Base-by-base conservation (phyloP, 192 early-diverging fungal species). In the Funneliformis mosseae region DNA sequence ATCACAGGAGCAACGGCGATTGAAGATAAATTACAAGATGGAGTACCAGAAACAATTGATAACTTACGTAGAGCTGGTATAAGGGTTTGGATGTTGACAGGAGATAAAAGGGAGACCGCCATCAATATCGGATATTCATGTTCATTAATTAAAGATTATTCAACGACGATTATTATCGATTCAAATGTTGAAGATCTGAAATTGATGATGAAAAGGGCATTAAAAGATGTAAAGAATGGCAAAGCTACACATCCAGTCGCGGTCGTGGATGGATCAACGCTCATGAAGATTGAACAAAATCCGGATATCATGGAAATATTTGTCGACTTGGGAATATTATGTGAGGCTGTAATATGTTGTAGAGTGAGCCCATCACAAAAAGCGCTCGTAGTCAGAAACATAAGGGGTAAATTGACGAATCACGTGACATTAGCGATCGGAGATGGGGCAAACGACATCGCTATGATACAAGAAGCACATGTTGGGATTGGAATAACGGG, bases 391-490 rank as follows among this genome's bases (percentile, higher is more conserved):
- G 96, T 97, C 71, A 87, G 90, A 79, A 88, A 87, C 59, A 90
- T 93, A 74, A 89, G 91, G 4, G 86, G 71, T 33, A 81, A 84
- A 76, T 75, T 78, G 46, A 86, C 82, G 25, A 63, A 85, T 23
- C 81, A 85, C 14, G 89, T 94, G 73, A 95, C 94, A 27, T 81
- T 95, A 59, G 94, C 93, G 12, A 95, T 98, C 66, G 97, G 97
- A 46, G 97, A 98, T 64, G 97, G 97, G 18, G 97, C 94, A 68
- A 98, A 98, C 81, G 97, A 98, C 75, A 94, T 97, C 89, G 92
- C 94, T 25, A 98, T 98, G 97, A 96, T 98, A 78, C 94, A 97
- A 79, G 94, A 94, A 79, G 95, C 97, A 12, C 91, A 98, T 73
- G 93, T 97, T 38, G 97, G 97, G 14, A 92, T 98, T 46, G 97